Evolutionary conservation across 2,329 filamentous ascomycete species (phyloP), one percentile per base, ranked within the genome.

Genomic region (Mycocentrospora acerina): DNA sequence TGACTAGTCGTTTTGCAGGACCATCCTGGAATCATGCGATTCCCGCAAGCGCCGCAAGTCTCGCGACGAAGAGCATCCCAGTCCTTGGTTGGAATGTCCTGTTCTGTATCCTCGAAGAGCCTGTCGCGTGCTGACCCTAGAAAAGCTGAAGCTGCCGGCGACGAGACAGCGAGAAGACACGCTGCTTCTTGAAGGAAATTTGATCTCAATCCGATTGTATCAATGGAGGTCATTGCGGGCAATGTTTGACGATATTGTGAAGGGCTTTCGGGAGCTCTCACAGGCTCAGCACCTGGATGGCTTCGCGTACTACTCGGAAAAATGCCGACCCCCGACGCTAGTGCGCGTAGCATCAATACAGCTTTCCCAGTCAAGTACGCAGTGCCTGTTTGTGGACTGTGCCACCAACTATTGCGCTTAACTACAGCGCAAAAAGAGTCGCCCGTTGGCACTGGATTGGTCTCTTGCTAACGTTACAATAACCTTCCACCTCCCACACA

Each of bases 11-110:
- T 44, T 10, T 48, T 48, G 35, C 57, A 64, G 35, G 64, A 65
- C 55, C 58, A 61, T 37, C 66, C 66, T n/a, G 64, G 59, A 29
- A 71, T 42, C 48, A 70, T 49, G 5, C 59, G 32, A 34, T 51
- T 63, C 5, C 69, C 69, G 38, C 69, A 71, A 11, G 65, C 60
- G 29, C 57, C 53, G 40, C 69, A 71, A 11, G 60, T 40, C 8
- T 57, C 53, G 38, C 62, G 54, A 29, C 55, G 57, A 32, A 57
- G 52, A 26, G 58, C 50, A 37, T 63, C 59, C 37, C 40, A 46
- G 31, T 64, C 60, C 42, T 61, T 66, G 26, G 41, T 47, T 13
- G 57, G 25, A 14, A 52, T 35, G 24, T 55, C 48, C 9, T 59
- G 26, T 25, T 61, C 55, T 10, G 54, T 51, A 37, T 66, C 57